Conservation (phyloP, 78 protist species). For the Dictyostelium purpureum region DNA sequence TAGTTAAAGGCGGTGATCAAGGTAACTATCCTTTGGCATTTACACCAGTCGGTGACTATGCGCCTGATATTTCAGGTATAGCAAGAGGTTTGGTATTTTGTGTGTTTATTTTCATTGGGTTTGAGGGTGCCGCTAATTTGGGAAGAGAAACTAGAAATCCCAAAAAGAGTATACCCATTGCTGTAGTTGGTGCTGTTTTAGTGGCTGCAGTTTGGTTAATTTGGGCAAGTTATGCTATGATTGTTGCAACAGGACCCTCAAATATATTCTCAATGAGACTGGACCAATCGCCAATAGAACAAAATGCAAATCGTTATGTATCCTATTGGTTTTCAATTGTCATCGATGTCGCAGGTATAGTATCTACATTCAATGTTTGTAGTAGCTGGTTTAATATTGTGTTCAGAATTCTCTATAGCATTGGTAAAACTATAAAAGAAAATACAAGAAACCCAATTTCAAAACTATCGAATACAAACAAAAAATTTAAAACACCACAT, state of each 20-base stretch:
- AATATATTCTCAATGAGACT: not conserved
- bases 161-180: conserved; percentile 19
- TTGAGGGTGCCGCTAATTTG: conserved; percentile 40
- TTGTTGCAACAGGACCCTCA: conserved; percentile 16
- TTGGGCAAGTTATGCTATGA: conserved; percentile 35
- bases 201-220: conserved; percentile 32
- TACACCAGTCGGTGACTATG: conserved; percentile 36
- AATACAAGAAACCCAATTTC: not conserved
- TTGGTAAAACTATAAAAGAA: conserved; percentile 5
- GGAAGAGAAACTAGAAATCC: conserved; percentile 43
- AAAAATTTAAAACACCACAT: conserved; percentile 22
- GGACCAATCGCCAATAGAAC: not conserved
- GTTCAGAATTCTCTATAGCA: conserved; percentile 16
- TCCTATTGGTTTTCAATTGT: conserved; percentile 25
- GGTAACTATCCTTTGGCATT: conserved; percentile 62
- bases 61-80: conserved; percentile 3
- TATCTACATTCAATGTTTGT: not conserved
- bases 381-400: conserved; percentile 31
- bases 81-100: conserved; percentile 24
- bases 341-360: conserved; percentile 31
- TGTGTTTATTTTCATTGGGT: conserved; percentile 30
- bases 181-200: conserved; percentile 6
- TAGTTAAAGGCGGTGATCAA: conserved; percentile 39
- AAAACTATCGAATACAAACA: not conserved
- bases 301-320: not conserved